phyloP scores from a whole-genome alignment of 2,329 filamentous ascomycete species.

The Cytospora chrysosperma region DNA sequence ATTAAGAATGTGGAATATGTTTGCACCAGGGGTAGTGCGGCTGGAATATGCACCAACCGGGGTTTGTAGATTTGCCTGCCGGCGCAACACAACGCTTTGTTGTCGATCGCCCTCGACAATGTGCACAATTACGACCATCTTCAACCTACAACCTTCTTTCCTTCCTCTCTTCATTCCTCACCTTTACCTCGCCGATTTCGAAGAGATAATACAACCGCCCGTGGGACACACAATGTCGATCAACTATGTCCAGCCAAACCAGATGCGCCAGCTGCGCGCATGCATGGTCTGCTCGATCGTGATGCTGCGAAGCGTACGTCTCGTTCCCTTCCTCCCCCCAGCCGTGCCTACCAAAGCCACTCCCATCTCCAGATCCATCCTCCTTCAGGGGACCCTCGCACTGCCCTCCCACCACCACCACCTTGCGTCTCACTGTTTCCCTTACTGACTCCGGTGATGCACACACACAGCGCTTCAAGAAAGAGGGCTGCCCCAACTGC shows the following conservation, averaged over 20 bases:
- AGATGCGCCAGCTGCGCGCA: conserved; percentile 56
- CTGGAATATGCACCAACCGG: neutral
- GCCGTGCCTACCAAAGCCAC: neutral
- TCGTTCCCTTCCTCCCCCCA: neutral
- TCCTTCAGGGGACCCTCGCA: neutral
- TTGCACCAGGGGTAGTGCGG: neutral
- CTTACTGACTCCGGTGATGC: neutral
- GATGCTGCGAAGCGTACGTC: conserved; percentile 70
- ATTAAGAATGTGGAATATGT: neutral
- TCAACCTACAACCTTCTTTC: neutral
- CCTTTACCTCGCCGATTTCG: neutral
- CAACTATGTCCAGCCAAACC: conserved; percentile 13
- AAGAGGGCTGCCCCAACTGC: conserved; percentile 93
- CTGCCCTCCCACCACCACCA: conserved; percentile 12
- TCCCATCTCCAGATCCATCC: neutral
- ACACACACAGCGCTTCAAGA: conserved; percentile 72
- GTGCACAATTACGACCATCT: neutral
- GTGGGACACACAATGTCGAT: neutral
- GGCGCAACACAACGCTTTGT: conserved; percentile 4
- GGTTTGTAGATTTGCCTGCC: neutral
- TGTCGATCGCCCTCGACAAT: neutral
- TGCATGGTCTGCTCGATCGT: conserved; percentile 99
- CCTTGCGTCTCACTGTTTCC: too few species aligned
- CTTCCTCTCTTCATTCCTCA: neutral
- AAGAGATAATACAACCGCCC: too few species aligned